Evolutionary conservation across 305 asterid species (phyloP), one percentile per base, ranked within the genome.

Genomic region (Fraxinus velutina): DNA sequence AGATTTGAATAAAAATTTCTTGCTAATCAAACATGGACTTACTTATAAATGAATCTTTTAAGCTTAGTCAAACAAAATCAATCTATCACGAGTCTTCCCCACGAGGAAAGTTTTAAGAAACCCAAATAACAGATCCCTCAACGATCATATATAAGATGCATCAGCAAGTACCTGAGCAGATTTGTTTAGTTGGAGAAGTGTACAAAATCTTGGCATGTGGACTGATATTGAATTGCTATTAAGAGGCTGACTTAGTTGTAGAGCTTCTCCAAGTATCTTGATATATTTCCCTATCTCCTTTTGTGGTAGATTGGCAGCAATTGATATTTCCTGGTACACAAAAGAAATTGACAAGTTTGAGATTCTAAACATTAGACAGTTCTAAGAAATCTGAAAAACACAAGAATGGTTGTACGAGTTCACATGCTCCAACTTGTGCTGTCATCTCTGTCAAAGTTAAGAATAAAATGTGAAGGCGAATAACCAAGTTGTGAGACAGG

Each of bases 271-370:
- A 81, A 95, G 94, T 81, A 95, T 95, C 90, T 95, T 95, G 84
- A 95, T 95, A 89, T 95, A 95, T 89, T 95, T 95, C 39, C 99
- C 99, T 10, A 95, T 95, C 91, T 95, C 99, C 89, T 95, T 95
- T 84, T 93, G 99, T n/a, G 99, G 98, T 89, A 95, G 85, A 89
- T 93, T 93, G 68, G 99, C 98, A 70, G 99, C 99, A 79, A 89
- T 86, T 4, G 98, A 95, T 86, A 95, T 95, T 90, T 95, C 99
- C 99, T 95, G 90, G 64, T 15, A 83, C 73, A 64, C 64, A 79
- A 50, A 47, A 78, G 17, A 39, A 21, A 84, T 82, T 22, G 50
- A 7, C 52, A 83, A 77, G 80, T 86, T 29, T 73, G 52, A n/a
- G 79, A 76, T 57, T 71, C 68, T 73, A 80, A 66, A 71, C 13